A percentile compares a stretch with the other conserved stretches of the same genome.
Evolutionary conservation across 192 early-diverging fungal genomes (phyloP).

Genomic region (Oehlia diaphana): DNA sequence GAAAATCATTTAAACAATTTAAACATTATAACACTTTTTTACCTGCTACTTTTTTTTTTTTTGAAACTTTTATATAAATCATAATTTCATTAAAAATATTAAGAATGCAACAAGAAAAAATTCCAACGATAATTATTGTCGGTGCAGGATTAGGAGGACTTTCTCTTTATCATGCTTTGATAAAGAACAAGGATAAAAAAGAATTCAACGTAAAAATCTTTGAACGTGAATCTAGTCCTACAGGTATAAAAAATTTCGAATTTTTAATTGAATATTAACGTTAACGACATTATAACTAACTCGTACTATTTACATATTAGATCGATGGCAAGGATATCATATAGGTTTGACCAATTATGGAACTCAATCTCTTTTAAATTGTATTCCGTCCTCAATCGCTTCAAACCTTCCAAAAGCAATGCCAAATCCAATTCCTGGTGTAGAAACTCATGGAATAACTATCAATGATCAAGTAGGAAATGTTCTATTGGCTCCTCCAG

Average conservation of each 20-base stretch:
- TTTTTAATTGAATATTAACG: no score
- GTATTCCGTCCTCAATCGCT: background rate
- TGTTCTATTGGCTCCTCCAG: background rate
- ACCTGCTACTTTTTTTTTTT: no score
- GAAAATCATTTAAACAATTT: no score
- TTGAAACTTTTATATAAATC: no score
- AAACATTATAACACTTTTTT: no score
- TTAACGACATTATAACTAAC: no score
- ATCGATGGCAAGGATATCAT: conserved; percentile 13
- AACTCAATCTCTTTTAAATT: background rate
- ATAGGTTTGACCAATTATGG: background rate
- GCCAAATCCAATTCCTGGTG: background rate
- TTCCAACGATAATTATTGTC: background rate
- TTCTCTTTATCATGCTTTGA: background rate
- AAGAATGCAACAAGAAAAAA: background rate
- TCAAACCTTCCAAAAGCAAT: background rate
- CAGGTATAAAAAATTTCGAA: background rate
- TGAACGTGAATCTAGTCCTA: conserved; percentile 2
- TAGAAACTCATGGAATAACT: background rate
- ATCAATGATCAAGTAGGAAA: background rate
- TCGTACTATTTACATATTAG: background rate
- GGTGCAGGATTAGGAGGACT: conserved; percentile 13
- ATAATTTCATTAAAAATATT: no score
- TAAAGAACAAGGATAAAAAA: background rate
- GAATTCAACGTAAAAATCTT: conserved; percentile 20